A percentile compares a stretch with the other conserved stretches of the same genome.
These are phyloP conservation scores for Pulveroboletus sp. DNA, from an alignment of 1,284 basidiomycete genomes.

Conservation along the genomic window DNA sequence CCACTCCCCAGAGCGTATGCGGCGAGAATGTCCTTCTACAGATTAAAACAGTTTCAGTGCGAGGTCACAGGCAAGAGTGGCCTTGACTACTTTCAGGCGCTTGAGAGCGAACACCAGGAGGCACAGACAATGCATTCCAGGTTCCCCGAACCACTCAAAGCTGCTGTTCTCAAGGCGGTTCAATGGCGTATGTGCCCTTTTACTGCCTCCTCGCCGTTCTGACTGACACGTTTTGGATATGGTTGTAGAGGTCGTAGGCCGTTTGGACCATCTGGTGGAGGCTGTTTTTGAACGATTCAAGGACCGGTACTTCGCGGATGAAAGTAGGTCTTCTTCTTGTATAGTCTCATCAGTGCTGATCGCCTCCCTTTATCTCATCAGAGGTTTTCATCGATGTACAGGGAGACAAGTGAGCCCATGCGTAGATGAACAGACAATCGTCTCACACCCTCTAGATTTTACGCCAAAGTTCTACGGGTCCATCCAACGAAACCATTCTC, in stretches of 20 bases:
- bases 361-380: slow-evolving; percentile 34
- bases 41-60: slow-evolving; percentile 90
- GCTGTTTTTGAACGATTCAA: slow-evolving; percentile 93
- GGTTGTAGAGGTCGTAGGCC: slow-evolving; percentile 84
- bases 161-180: slow-evolving; percentile 84
- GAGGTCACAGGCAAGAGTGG: slow-evolving; percentile 93
- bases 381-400: slow-evolving; percentile 81
- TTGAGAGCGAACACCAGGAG: slow-evolving; percentile 88
- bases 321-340: slow-evolving; percentile 58
- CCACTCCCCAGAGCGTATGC: slow-evolving; percentile 71
- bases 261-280: slow-evolving; percentile 92
- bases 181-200: slow-evolving; percentile 84
- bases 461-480: slow-evolving; percentile 72
- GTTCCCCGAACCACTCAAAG: slow-evolving; percentile 91
- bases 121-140: slow-evolving; percentile 83
- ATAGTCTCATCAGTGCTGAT: slow-evolving; percentile 19
- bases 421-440: slow-evolving; percentile 19
- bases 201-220: slow-evolving; percentile 15
- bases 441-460: slow-evolving; percentile 53
- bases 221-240: slow-evolving; percentile 13
- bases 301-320: slow-evolving; percentile 88
- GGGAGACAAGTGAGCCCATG: slow-evolving; percentile 67
- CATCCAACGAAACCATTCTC: slow-evolving; percentile 61
- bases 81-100: slow-evolving; percentile 91
- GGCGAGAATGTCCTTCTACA: slow-evolving; percentile 90